Conservation (phyloP, 2,329 filamentous ascomycete species). For the Fusarium protoensiforme region DNA sequence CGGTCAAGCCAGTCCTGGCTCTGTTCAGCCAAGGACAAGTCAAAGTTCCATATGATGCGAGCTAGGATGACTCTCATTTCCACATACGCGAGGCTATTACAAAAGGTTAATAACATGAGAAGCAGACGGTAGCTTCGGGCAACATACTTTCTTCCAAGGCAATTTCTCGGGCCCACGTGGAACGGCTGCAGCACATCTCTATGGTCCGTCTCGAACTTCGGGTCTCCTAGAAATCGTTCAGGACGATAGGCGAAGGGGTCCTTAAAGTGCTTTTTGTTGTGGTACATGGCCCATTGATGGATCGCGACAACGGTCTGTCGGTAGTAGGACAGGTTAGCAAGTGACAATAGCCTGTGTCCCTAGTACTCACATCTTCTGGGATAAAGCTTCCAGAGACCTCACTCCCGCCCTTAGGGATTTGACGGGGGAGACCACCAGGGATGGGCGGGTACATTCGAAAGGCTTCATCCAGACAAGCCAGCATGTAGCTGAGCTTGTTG, state of each 20-base stretch:
- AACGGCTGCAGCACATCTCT: conserved; percentile 13
- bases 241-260: conserved; percentile 10
- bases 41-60: neutral
- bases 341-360: neutral
- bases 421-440: neutral
- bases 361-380: neutral
- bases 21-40: neutral
- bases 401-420: neutral
- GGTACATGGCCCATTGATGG: conserved; percentile 14
- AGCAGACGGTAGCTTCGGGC: no score
- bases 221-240: conserved; percentile 7
- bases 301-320: neutral
- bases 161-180: conserved; percentile 2
- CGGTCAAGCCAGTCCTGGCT: neutral
- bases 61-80: neutral
- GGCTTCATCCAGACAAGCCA: conserved; percentile 10
- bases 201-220: neutral
- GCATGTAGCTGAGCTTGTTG: conserved; percentile 13
- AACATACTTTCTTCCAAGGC: conserved; percentile 10
- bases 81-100: neutral
- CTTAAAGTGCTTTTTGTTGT: conserved; percentile 6
- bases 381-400: neutral
- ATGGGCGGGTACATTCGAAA: conserved; percentile 20
- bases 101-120: neutral
- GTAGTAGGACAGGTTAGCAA: neutral